phyloP scores from a whole-genome alignment of 306 rosid species.

The Crataegus laevigata region DNA sequence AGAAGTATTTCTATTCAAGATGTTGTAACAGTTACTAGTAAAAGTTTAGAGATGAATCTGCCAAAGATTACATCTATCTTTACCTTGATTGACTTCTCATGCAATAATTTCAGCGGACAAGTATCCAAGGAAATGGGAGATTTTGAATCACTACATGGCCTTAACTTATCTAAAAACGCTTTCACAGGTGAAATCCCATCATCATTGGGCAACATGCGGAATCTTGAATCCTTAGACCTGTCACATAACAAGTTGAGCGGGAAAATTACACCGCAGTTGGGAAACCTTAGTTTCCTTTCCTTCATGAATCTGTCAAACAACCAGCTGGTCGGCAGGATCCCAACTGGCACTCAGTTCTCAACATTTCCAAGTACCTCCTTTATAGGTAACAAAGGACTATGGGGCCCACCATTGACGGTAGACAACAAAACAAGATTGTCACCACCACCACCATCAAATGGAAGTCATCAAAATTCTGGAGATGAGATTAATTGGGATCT shows the following conservation, averaged over 20 bases:
- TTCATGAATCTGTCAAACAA: constrained; percentile 23
- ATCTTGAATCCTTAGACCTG: constrained; percentile 30
- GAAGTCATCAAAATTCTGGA: not conserved
- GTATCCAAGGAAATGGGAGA: constrained; percentile 13
- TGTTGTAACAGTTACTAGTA: constrained; percentile 10
- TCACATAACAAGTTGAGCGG: constrained; percentile 18
- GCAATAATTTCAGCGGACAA: constrained; percentile 18
- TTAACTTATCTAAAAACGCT: constrained; percentile 33
- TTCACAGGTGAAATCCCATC: constrained; percentile 24
- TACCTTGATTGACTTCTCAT: constrained; percentile 24
- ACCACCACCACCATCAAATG: not conserved
- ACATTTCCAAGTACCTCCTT: constrained; percentile 26
- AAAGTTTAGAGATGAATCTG: constrained; percentile 23
- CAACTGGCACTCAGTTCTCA: not conserved
- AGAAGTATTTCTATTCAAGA: no score
- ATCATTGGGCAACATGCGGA: constrained; percentile 1
- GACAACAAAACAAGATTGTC: not conserved
- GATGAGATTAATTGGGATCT: not conserved
- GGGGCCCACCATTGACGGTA: constrained; percentile 21
- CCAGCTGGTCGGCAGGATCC: constrained; percentile 13
- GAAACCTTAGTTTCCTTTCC: constrained; percentile 5
- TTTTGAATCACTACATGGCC: constrained; percentile 8
- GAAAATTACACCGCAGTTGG: constrained; percentile 1
- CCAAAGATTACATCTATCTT: constrained; percentile 21
- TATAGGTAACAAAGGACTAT: constrained; percentile 26